These are phyloP conservation scores for Rhododendron molle DNA, from an alignment of 148 eudicot genomes.

Conservation along the genomic window DNA sequence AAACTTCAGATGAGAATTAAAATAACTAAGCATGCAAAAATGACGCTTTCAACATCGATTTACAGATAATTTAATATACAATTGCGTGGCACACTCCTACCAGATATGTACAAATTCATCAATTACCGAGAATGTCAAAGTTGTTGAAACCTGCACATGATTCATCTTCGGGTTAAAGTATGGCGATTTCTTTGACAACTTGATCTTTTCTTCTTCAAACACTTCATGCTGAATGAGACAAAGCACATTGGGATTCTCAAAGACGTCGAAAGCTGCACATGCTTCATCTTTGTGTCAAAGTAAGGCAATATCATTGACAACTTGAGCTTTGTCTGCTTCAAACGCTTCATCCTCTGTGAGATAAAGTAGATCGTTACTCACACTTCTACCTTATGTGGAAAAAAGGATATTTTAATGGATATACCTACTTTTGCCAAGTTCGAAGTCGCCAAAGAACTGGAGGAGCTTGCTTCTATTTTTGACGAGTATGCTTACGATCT, in stretches of 20 bases:
- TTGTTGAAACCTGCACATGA: background rate
- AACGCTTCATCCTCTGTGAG: constrained; percentile 44
- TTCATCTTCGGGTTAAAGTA: too few relatives aligned
- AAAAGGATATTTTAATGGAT: background rate
- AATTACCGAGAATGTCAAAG: constrained; percentile 2
- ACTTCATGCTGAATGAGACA: too few relatives aligned
- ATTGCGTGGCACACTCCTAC: background rate
- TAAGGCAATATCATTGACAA: constrained; percentile 33
- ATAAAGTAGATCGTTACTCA: background rate
- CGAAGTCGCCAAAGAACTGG: constrained; percentile 20
- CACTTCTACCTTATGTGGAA: background rate
- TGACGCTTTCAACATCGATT: background rate
- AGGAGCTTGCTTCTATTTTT: too few relatives aligned
- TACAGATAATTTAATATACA: background rate
- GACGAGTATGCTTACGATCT: too few relatives aligned
- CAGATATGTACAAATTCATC: background rate
- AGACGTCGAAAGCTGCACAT: too few relatives aligned
- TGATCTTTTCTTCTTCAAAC: too few relatives aligned
- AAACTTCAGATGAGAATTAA: background rate
- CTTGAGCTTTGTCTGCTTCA: constrained; percentile 55
- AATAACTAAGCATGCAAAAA: background rate
- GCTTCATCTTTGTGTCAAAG: constrained; percentile 20
- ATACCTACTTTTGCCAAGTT: constrained; percentile 49
- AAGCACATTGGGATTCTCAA: too few relatives aligned
- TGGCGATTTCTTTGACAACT: too few relatives aligned